A percentile compares a stretch with the other conserved stretches of the same genome.
These are phyloP conservation scores for Gossypium sturtianum DNA, from an alignment of 345 rosid genomes.

Conservation along the genomic window DNA sequence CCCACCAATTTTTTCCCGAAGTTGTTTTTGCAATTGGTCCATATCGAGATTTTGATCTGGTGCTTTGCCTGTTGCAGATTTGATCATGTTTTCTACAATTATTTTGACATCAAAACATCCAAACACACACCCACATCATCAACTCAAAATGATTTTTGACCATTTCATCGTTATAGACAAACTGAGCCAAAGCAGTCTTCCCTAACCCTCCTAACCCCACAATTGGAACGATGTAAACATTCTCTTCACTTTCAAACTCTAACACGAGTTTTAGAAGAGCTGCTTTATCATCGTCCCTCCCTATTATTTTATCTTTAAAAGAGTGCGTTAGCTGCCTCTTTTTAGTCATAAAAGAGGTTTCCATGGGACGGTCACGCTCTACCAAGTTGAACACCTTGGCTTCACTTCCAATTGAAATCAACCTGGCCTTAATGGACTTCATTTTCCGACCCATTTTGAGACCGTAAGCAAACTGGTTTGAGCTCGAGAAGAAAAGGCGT, in stretches of 20 bases:
- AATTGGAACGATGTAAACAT: not conserved
- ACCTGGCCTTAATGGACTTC: no score
- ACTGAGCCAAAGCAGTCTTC: not conserved
- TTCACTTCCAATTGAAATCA: no score
- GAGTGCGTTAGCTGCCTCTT: no score
- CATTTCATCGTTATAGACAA: not conserved
- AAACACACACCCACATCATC: not conserved
- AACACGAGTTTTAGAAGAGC: not conserved
- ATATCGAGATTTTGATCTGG: not conserved
- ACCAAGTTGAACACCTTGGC: no score
- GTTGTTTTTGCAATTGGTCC: not conserved
- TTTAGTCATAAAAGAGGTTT: no score
- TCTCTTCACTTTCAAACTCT: not conserved
- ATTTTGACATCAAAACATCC: not conserved
- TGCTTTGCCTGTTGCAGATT: not conserved
- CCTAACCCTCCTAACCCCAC: not conserved
- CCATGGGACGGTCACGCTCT: no score
- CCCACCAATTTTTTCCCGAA: not conserved
- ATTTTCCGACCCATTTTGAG: no score
- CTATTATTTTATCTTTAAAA: no score
- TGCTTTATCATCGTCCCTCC: no score
- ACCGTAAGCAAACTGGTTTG: no score
- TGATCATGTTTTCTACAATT: not conserved
- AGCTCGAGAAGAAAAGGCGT: no score
- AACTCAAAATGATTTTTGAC: not conserved